A percentile compares a stretch with the other conserved stretches of the same genome.
Conservation (phyloP, 352 stramenopile genomes). For the Globisporangium paddicum region DNA sequence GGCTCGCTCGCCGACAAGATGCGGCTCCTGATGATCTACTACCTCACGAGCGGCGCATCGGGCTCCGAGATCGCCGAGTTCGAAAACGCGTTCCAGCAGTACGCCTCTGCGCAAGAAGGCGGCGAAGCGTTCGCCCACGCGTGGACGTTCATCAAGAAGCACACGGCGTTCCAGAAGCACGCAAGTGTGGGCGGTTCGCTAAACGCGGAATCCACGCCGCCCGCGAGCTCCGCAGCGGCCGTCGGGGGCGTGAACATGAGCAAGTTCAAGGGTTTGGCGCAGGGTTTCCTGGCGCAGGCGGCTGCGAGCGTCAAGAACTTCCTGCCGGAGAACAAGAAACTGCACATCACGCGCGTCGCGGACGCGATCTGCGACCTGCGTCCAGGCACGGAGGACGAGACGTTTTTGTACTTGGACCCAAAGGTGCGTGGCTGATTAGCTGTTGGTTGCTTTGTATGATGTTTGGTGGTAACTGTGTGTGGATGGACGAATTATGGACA, state of each 20-base stretch:
- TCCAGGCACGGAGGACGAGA: constrained; percentile 78
- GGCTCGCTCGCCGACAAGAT: constrained; percentile 77
- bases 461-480: background rate
- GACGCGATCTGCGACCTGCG: constrained; percentile 82
- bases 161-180: constrained; percentile 78
- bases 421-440: constrained; percentile 34
- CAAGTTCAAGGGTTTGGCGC: constrained; percentile 82
- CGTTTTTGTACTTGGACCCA: constrained; percentile 82
- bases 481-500: too few species aligned
- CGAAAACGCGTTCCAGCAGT: constrained; percentile 66
- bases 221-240: constrained; percentile 14
- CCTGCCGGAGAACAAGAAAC: constrained; percentile 83
- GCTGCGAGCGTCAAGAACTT: constrained; percentile 86
- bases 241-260: constrained; percentile 49
- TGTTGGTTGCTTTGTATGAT: background rate
- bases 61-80: constrained; percentile 70
- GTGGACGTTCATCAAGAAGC: constrained; percentile 81
- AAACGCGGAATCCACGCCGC: constrained; percentile 17
- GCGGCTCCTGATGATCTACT: constrained; percentile 87
- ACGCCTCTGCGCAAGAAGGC: constrained; percentile 21
- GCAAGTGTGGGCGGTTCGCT: constrained; percentile 57
- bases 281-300: constrained; percentile 77
- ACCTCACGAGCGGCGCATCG: constrained; percentile 67
- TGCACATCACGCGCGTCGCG: constrained; percentile 76
- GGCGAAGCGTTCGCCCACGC: constrained; percentile 43